Base-by-base conservation (phyloP, 2,329 filamentous ascomycete genomes). In the Fusarium pseudocircinatum region DNA sequence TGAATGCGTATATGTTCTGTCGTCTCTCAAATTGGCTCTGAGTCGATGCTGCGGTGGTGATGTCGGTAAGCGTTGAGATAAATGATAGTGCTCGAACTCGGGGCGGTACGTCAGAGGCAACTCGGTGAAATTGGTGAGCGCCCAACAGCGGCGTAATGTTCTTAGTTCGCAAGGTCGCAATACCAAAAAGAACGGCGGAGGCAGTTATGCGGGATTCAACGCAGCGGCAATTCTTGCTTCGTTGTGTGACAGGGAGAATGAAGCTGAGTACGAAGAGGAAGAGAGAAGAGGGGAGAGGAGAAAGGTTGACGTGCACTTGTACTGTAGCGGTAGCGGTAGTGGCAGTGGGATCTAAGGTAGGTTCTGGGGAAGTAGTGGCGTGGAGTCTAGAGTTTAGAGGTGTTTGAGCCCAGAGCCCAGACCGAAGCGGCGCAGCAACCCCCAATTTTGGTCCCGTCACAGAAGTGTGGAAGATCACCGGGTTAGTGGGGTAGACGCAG, bases 201-300 rank as follows among this genome's bases (percentile, higher is more conserved):
- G 26, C 22, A 53, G 52, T 39, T 36, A 42, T 37, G 36, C 30
- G 47, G 39, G 34, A 47, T 39, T 39, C 26, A 60, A 57, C 24
- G 44, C 34, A 42, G 56, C 20, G 28, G 24, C 44, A 58, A 53
- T 47, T 34, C 53, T 56, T 64, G 56, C 40, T 32, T 63, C 53
- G 66, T 57, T 63, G 59, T 50, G 62, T 74, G 64, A 64, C 46
- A 42, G 20, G 36, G 47, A 58, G 49, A 66, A 63, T 30, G 30
- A 65, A 50, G 44, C 46, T 54, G 72, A 67, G 67, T 60, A 42
- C 67, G 67, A 70, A 34, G 43, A 61, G 44, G 47, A 54, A 24
- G 59, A 69, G 67, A 75, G 73, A 68, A 67, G 69, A 75, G 73
- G 71, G 58, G 67, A 71, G 70, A 63, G 66, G 57, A 69, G 58